Percentiles rank a stretch among this genome's conserved stretches.
phyloP scores from a whole-genome alignment of 805 yeast genomes.

The Lipomyces japonicus region DNA sequence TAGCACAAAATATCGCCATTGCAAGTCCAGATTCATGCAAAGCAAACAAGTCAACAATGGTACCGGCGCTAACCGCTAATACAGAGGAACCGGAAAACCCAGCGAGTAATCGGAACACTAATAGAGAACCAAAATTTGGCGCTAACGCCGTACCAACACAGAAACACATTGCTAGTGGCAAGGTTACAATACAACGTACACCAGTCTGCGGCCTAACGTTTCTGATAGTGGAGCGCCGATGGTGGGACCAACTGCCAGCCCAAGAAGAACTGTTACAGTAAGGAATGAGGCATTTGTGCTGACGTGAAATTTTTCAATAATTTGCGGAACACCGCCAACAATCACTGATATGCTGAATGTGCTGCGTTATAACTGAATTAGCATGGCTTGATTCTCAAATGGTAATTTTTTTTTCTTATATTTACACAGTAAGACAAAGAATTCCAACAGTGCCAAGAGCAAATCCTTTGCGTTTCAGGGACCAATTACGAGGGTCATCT shows the following conservation, averaged over 20 bases:
- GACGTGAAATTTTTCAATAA: slow-evolving; percentile 63
- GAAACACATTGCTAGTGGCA: slow-evolving; percentile 63
- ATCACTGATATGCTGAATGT: slow-evolving; percentile 90
- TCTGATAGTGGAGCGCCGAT: slow-evolving; percentile 85
- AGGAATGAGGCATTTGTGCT: slow-evolving; percentile 74
- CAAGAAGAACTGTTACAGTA: slow-evolving; percentile 80
- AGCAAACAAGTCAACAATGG: slow-evolving; percentile 57
- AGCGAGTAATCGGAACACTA: slow-evolving; percentile 57
- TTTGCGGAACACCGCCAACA: slow-evolving; percentile 70
- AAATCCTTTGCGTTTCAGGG: slow-evolving; percentile 45
- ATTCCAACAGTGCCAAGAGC: slow-evolving; percentile 49
- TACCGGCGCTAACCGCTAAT: slow-evolving; percentile 65
- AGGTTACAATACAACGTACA: slow-evolving; percentile 51
- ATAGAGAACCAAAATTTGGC: slow-evolving; percentile 51
- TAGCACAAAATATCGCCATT: slow-evolving; percentile 43
- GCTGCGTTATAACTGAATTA: too few species aligned
- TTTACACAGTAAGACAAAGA: slow-evolving; percentile 44
- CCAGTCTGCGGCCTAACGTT: slow-evolving; percentile 63
- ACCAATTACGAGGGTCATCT: slow-evolving; percentile 75
- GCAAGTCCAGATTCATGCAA: slow-evolving; percentile 47
- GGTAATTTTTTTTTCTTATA: neutral
- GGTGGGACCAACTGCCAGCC: slow-evolving; percentile 84
- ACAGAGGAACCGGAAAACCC: slow-evolving; percentile 70
- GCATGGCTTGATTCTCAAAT: neutral
- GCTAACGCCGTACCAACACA: too few species aligned